Conservation (phyloP, 2,329 filamentous ascomycete species). For the Aureobasidium mangrovei region DNA sequence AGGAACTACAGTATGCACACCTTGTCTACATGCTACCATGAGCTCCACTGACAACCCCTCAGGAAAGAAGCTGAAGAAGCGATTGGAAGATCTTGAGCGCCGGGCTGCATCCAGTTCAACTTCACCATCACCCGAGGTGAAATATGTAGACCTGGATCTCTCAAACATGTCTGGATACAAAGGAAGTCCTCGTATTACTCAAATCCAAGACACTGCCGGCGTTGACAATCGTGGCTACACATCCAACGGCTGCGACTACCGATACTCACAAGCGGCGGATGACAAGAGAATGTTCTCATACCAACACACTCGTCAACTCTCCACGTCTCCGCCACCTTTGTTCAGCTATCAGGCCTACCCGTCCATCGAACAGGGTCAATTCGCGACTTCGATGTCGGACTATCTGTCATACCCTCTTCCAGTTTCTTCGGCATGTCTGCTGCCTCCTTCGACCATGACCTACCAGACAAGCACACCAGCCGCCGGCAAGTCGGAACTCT, state of each 20-base stretch:
- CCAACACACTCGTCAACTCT: constrained; percentile 60
- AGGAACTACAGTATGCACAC: constrained; percentile 77
- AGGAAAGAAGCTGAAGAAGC: constrained; percentile 91
- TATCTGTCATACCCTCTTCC: constrained; percentile 31
- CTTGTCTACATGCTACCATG: neutral
- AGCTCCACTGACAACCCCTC: constrained; percentile 21
- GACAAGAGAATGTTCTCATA: constrained; percentile 56
- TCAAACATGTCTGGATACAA: constrained; percentile 8
- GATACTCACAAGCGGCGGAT: constrained; percentile 33
- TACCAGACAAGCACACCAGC: constrained; percentile 38
- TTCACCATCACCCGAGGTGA: constrained; percentile 53
- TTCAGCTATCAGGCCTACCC: constrained; percentile 41
- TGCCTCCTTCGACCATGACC: constrained; percentile 1
- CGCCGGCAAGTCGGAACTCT: constrained; percentile 56
- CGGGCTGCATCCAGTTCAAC: constrained; percentile 57
- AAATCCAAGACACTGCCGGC: neutral
- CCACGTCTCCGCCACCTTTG: constrained; percentile 63
- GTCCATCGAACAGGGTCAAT: constrained; percentile 24
- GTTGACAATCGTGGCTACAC: constrained; percentile 18
- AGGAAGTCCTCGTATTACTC: neutral
- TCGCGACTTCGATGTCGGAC: constrained; percentile 32
- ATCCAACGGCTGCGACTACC: constrained; percentile 5
- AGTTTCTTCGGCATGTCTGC: constrained; percentile 2
- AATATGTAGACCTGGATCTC: constrained; percentile 43
- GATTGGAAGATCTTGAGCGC: constrained; percentile 75